Percentiles rank a stretch among this genome's conserved stretches.
Evolutionary conservation across 2,329 filamentous ascomycete genomes (phyloP).

Genomic region (Trichophyton schoenleinii): DNA sequence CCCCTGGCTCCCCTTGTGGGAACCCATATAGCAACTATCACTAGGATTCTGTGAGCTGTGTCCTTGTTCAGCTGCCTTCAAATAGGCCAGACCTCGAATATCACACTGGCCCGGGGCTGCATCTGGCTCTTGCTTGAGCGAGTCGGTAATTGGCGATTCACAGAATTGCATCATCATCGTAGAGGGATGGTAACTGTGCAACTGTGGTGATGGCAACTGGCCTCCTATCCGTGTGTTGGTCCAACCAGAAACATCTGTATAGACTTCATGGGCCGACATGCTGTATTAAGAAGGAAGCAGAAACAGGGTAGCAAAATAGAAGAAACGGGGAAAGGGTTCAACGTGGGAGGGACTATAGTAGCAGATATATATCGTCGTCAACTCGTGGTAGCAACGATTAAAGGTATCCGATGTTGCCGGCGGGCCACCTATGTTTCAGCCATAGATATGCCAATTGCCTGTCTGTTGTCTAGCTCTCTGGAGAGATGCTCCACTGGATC

Average conservation of each 20-base stretch:
- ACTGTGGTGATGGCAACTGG: neutral
- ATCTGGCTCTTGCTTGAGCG: slow-evolving; percentile 2
- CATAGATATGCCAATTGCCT: slow-evolving; percentile 1
- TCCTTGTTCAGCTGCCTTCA: neutral
- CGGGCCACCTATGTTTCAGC: neutral
- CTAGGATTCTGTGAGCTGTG: neutral
- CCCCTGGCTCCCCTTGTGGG: slow-evolving; percentile 3
- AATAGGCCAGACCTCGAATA: slow-evolving; percentile 2
- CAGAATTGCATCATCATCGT: slow-evolving; percentile 1
- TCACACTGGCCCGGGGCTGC: neutral
- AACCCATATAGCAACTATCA: neutral
- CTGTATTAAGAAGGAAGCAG: neutral
- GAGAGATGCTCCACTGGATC: neutral
- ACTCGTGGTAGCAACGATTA: neutral
- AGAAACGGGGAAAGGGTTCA: neutral
- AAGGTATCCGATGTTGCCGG: neutral
- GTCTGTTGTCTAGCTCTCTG: neutral
- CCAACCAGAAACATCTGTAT: neutral
- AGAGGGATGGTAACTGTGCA: slow-evolving; percentile 1
- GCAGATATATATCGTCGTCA: neutral
- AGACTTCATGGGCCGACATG: neutral
- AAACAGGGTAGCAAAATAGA: neutral
- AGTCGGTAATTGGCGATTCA: neutral
- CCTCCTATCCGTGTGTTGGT: neutral
- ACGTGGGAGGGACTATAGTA: neutral